Conservation (phyloP, 495 filamentous ascomycete genomes). For the Achaetomiella virescens region DNA sequence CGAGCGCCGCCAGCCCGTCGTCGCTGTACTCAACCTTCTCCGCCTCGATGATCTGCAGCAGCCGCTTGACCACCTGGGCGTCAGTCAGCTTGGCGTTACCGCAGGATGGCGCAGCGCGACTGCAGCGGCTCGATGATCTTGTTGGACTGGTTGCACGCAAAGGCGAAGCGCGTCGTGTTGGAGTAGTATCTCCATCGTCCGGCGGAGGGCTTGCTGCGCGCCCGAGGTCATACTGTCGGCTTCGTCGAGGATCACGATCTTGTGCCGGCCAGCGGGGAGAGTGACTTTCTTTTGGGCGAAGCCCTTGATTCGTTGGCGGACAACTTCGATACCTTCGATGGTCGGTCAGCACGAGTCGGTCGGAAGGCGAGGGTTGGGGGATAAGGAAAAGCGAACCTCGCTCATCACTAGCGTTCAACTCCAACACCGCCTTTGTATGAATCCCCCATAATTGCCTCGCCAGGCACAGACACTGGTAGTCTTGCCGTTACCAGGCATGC, state of each 20-base stretch:
- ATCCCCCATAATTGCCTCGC: conserved; percentile 82
- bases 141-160: conserved; percentile 97
- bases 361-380: background rate
- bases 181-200: conserved; percentile 99
- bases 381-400: conserved; percentile 64
- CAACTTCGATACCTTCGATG: conserved; percentile 79
- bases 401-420: conserved; percentile 94
- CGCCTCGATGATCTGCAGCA: conserved; percentile 86
- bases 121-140: conserved; percentile 99
- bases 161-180: conserved; percentile 92
- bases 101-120: conserved; percentile 91
- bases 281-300: conserved; percentile 99
- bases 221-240: conserved; percentile 97
- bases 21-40: conserved; percentile 84
- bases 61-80: conserved; percentile 78
- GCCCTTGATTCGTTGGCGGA: conserved; percentile 96
- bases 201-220: conserved; percentile 88
- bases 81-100: conserved; percentile 91
- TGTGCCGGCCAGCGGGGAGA: conserved; percentile 82
- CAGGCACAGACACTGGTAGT: conserved; percentile 94
- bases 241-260: conserved; percentile 96
- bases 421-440: conserved; percentile 96
- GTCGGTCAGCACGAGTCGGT: background rate
- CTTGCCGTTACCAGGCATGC: conserved; percentile 99
- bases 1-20: conserved; percentile 88